Evolutionary conservation across 1,284 basidiomycete species (phyloP), one percentile per base, ranked within the genome.

Genomic region (Earliella scabrosa): DNA sequence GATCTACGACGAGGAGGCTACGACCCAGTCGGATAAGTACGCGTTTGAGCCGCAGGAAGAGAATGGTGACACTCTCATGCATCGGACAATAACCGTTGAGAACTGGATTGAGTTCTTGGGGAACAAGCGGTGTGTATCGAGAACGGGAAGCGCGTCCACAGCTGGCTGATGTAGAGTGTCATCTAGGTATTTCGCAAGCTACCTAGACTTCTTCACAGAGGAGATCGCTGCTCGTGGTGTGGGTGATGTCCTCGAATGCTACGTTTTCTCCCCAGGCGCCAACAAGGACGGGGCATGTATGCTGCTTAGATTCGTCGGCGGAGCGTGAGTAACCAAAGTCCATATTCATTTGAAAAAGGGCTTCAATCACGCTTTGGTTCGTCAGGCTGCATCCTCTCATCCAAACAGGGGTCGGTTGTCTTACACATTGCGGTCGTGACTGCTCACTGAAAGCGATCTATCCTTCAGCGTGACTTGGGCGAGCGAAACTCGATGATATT

Each of bases 371-470:
- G 16, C 13, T 13, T 20, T 43, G 21, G 23, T 13, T 47, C 26
- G 21, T n/a, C 58, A 85, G 82, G 4, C 51, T 81, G 4, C 82
- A 91, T 68, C 86, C 87, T 0, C 72, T 87, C 49, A 89, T 91
- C 39, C 84, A 87, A 64, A 70, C 82, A 29, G 88, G 87, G 36
- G 83, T 86, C 68, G 54, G 80, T 73, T 16, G 34, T 21, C 3
- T 39, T 52, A 40, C 34, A 39, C 46, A 47, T 27, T 23, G 24
- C n/a, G n/a, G n/a, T n/a, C n/a, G n/a, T n/a, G n/a, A n/a, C n/a
- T n/a, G n/a, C n/a, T n/a, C n/a, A n/a, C n/a, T n/a, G n/a, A n/a
- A n/a, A n/a, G n/a, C n/a, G n/a, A n/a, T n/a, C n/a, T n/a, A n/a
- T n/a, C n/a, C n/a, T n/a, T n/a, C n/a, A n/a, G n/a, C n/a, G n/a